Evolutionary conservation across 73 alveolate species (phyloP).

Genomic region (Diophrys sp.): DNA sequence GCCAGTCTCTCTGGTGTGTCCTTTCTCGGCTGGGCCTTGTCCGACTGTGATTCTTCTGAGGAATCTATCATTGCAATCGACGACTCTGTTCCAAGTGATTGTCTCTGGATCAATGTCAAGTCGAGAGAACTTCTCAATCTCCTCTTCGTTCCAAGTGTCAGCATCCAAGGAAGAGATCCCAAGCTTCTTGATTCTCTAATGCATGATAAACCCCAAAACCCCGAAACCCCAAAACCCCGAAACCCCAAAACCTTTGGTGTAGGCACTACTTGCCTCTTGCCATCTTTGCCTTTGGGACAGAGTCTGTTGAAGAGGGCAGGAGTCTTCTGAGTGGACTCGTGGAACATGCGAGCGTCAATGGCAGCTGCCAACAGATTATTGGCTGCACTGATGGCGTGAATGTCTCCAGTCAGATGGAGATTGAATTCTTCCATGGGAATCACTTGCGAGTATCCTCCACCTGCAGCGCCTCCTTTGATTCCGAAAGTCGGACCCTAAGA

Average conservation of each 20-base stretch:
- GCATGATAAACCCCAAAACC: constrained; percentile 19
- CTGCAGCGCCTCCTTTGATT: constrained; percentile 71
- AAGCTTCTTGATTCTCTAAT: constrained; percentile 14
- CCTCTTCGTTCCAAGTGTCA: constrained; percentile 21
- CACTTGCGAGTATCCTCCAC: constrained; percentile 66
- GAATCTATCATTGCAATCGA: constrained; percentile 37
- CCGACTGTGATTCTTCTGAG: constrained; percentile 38
- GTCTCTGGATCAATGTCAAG: constrained; percentile 41
- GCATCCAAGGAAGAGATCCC: constrained; percentile 21
- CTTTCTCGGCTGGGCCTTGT: constrained; percentile 37
- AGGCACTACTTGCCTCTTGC: constrained; percentile 37
- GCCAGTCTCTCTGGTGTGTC: constrained; percentile 37
- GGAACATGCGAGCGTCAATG: constrained; percentile 65
- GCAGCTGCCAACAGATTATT: constrained; percentile 65
- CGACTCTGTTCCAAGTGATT: constrained; percentile 34
- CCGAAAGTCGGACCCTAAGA: constrained; percentile 72
- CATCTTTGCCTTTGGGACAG: constrained; percentile 60
- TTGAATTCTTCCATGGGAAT: constrained; percentile 71
- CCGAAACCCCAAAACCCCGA: too few species aligned
- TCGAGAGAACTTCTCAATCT: constrained; percentile 36
- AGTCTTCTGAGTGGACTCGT: constrained; percentile 36
- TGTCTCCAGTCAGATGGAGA: constrained; percentile 63
- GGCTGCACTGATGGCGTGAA: constrained; percentile 64
- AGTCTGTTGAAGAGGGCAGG: constrained; percentile 41
- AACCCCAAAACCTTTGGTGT: not conserved